phyloP scores from a whole-genome alignment of 1,139 yeast species.

The Suhomyces coccinellae region DNA sequence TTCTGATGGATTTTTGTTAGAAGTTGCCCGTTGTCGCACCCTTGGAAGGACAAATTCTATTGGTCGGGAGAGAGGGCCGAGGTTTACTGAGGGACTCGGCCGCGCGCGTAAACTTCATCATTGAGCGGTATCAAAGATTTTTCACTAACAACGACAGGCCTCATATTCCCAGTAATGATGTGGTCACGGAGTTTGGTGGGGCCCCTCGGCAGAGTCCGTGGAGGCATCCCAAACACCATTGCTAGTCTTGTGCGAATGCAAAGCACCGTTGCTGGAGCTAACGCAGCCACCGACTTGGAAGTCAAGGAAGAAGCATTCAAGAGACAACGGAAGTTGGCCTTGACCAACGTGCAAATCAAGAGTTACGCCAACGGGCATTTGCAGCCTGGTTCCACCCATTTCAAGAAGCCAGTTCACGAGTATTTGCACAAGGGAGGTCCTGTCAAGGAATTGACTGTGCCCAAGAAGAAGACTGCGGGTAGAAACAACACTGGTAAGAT shows the following conservation, averaged over 20 bases:
- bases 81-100: conserved; percentile 1
- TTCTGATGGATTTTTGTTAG: conserved; percentile 8
- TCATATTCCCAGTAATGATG: conserved; percentile 1
- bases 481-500: conserved; percentile 88
- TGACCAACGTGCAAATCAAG: conserved; percentile 70
- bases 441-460: conserved; percentile 68
- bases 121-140: conserved; percentile 6
- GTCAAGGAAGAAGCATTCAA: conserved; percentile 70
- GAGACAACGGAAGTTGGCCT: conserved; percentile 71
- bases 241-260: conserved; percentile 7
- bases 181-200: conserved; percentile 11
- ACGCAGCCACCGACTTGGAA: conserved; percentile 66
- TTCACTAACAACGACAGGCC: background rate
- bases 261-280: conserved; percentile 1
- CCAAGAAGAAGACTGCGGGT: conserved; percentile 78
- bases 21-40: conserved; percentile 12
- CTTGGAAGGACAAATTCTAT: conserved; percentile 7
- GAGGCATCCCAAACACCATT: conserved; percentile 4
- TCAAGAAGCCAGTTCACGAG: conserved; percentile 81
- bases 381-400: conserved; percentile 90
- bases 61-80: conserved; percentile 7
- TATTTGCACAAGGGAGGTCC: conserved; percentile 89
- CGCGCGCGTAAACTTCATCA: conserved; percentile 6
- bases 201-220: conserved; percentile 7
- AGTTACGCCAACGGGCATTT: conserved; percentile 68